These are phyloP conservation scores for Rubia peregrina DNA, from an alignment of 305 asterid genomes.

Conservation along the genomic window DNA sequence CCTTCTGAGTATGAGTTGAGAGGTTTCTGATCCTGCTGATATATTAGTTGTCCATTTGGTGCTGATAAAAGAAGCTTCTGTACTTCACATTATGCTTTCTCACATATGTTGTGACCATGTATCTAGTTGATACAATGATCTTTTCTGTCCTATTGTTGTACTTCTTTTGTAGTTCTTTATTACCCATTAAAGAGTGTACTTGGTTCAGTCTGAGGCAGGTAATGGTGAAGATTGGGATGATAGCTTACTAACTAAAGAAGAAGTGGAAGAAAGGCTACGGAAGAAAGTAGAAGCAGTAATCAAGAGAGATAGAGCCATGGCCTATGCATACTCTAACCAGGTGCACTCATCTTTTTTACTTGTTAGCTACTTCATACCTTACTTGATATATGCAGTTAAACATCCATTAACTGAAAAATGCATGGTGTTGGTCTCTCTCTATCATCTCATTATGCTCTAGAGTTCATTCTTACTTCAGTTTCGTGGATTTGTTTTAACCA, in stretches of 20 bases:
- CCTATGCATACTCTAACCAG: constrained; percentile 89
- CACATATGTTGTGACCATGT: neutral
- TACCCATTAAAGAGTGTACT: neutral
- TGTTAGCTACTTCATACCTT: neutral
- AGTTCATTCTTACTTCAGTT: neutral
- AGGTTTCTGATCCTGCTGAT: neutral
- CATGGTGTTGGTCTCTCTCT: neutral
- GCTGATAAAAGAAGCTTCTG: neutral
- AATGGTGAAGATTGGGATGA: constrained; percentile 73
- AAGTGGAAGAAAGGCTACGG: constrained; percentile 54
- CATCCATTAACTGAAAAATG: neutral
- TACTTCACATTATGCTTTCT: neutral
- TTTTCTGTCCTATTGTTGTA: neutral
- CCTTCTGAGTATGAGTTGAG: neutral
- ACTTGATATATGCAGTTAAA: neutral
- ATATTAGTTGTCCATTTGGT: neutral
- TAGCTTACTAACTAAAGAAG: constrained; percentile 71
- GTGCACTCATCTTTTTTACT: constrained; percentile 23
- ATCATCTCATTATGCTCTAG: too few relatives aligned
- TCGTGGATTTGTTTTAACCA: neutral
- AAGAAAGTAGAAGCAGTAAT: constrained; percentile 87
- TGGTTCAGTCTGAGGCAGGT: constrained; percentile 60
- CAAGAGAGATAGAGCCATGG: constrained; percentile 89
- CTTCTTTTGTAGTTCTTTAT: neutral
- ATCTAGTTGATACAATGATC: neutral